Percentiles rank a stretch among this genome's conserved stretches.
phyloP scores from a whole-genome alignment of 1,284 basidiomycete species.

The Apiotrichum akiyoshidainum region DNA sequence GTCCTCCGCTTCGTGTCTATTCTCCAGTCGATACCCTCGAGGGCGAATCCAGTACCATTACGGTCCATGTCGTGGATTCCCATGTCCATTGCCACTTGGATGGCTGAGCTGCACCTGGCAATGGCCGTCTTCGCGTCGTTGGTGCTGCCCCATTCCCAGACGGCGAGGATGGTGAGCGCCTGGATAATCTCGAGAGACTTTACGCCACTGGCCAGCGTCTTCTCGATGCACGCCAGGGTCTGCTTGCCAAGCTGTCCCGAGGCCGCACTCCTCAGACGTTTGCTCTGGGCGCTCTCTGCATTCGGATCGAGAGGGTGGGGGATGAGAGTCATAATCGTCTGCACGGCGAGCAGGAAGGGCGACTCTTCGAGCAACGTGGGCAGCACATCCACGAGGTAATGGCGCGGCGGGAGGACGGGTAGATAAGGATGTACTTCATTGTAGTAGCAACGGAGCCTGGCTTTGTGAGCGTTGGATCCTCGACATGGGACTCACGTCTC shows the following conservation, averaged over 20 bases:
- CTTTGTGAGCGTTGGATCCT: not conserved
- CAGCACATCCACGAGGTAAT: slow-evolving; percentile 35
- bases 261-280: slow-evolving; percentile 36
- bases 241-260: slow-evolving; percentile 29
- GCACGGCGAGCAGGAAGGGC: slow-evolving; percentile 49
- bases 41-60: slow-evolving; percentile 8
- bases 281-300: slow-evolving; percentile 38
- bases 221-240: slow-evolving; percentile 26
- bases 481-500: slow-evolving; percentile 38
- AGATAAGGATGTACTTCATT: slow-evolving; percentile 50
- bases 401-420: slow-evolving; percentile 45
- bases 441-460: slow-evolving; percentile 47
- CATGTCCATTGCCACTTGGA: slow-evolving; percentile 47
- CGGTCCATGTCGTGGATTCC: slow-evolving; percentile 46
- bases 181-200: slow-evolving; percentile 43
- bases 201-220: slow-evolving; percentile 4
- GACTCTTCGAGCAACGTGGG: slow-evolving; percentile 36
- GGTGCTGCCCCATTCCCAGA: slow-evolving; percentile 50
- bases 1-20: slow-evolving; percentile 48
- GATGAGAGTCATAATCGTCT: slow-evolving; percentile 46
- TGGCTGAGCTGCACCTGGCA: slow-evolving; percentile 13
- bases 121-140: slow-evolving; percentile 36
- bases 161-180: slow-evolving; percentile 41
- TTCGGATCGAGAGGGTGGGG: slow-evolving; percentile 45
- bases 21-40: slow-evolving; percentile 47